A percentile compares a stretch with the other conserved stretches of the same genome.
phyloP scores from a whole-genome alignment of 228 moss, liverwort and hornwort genomes.

The Sphagnum fallax region DNA sequence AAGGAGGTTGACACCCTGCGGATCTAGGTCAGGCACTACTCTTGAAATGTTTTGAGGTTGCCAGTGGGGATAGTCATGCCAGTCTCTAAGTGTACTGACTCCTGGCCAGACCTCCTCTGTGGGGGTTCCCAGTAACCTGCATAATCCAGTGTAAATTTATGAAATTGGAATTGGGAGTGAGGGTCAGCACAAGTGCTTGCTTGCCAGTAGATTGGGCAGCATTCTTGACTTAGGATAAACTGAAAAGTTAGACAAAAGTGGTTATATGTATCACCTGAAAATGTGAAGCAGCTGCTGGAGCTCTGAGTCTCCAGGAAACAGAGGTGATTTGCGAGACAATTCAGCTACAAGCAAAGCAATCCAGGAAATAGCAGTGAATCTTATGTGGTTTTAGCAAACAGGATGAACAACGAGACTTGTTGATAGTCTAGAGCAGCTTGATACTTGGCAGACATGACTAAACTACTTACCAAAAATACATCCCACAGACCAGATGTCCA shows the following conservation, averaged over 20 bases:
- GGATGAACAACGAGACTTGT: too few species aligned
- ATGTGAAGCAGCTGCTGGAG: slow-evolving; percentile 76
- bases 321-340: slow-evolving; percentile 59
- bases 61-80: slow-evolving; percentile 78
- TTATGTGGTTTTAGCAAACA: too few species aligned
- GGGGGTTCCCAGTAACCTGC: slow-evolving; percentile 74
- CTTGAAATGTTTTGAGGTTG: slow-evolving; percentile 45
- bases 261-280: slow-evolving; percentile 27
- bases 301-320: slow-evolving; percentile 80
- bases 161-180: too few species aligned
- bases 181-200: too few species aligned
- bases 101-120: slow-evolving; percentile 68
- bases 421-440: too few species aligned
- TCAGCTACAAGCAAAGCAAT: slow-evolving; percentile 37
- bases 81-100: slow-evolving; percentile 56
- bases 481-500: slow-evolving; percentile 87
- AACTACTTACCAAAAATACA: slow-evolving; percentile 71
- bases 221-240: too few species aligned
- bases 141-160: background rate
- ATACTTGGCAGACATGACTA: background rate
- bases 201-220: too few species aligned
- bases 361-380: too few species aligned
- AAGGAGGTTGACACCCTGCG: slow-evolving; percentile 56
- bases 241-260: too few species aligned
- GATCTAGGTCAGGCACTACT: slow-evolving; percentile 47